These are phyloP conservation scores for Taiozyma sp. DNA, from an alignment of 1,139 yeast genomes.

Conservation along the genomic window DNA sequence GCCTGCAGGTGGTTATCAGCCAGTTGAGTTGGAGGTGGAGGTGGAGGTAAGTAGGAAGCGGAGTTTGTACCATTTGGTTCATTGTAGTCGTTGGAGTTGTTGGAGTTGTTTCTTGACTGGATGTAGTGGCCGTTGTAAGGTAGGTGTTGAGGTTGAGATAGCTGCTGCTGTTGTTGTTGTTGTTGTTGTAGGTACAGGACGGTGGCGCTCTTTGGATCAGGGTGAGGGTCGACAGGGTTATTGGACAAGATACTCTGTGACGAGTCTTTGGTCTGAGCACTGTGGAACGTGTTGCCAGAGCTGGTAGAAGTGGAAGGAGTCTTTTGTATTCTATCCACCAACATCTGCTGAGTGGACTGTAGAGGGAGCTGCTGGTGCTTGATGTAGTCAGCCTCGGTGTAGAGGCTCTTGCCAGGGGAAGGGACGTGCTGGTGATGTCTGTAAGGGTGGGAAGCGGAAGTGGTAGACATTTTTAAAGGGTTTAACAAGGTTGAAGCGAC, in stretches of 20 bases:
- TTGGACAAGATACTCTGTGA: constrained; percentile 4
- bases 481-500: not conserved
- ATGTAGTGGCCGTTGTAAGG: not conserved
- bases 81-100: not conserved
- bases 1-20: not conserved
- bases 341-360: not conserved
- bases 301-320: constrained; percentile 4
- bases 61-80: not conserved
- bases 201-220: constrained; percentile 1
- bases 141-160: constrained; percentile 1
- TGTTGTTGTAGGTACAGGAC: not conserved
- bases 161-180: too few relatives aligned
- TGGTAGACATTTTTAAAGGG: not conserved
- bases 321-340: not conserved
- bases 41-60: not conserved
- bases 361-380: not conserved
- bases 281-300: constrained; percentile 5
- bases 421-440: not conserved
- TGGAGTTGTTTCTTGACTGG: not conserved
- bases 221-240: constrained; percentile 6
- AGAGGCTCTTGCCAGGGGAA: not conserved
- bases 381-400: not conserved
- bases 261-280: constrained; percentile 7
- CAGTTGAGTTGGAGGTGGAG: not conserved
- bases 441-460: constrained; percentile 1